These are phyloP conservation scores for Cocos nucifera DNA, from an alignment of 176 grass and related monocot genomes.

Conservation along the genomic window DNA sequence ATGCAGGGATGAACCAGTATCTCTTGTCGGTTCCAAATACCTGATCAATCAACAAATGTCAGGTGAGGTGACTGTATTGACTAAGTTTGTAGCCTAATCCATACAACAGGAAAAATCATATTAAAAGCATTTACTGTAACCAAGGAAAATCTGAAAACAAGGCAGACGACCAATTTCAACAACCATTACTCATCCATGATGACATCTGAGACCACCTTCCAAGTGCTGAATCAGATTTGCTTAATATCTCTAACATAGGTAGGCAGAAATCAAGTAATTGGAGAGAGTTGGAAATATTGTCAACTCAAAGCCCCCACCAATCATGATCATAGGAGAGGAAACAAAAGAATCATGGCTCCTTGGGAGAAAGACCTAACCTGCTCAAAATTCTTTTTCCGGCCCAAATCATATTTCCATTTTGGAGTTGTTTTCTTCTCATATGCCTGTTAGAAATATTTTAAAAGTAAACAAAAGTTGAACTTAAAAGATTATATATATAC, in stretches of 20 bases:
- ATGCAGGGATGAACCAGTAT: slow-evolving; percentile 86
- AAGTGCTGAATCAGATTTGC: no score
- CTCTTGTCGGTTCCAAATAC: slow-evolving; percentile 49
- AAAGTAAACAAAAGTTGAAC: neutral
- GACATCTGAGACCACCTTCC: no score
- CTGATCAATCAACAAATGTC: neutral
- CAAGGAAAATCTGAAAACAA: no score
- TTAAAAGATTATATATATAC: no score
- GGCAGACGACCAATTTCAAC: no score
- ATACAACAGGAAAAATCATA: neutral
- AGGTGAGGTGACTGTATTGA: no score
- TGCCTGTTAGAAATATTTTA: slow-evolving; percentile 28
- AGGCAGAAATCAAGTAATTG: neutral
- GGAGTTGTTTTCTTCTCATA: slow-evolving; percentile 93
- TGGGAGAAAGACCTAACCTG: slow-evolving; percentile 41
- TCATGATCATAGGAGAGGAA: neutral
- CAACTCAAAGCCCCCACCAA: no score
- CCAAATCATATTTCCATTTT: slow-evolving; percentile 88
- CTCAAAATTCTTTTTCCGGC: slow-evolving; percentile 80
- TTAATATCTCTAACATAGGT: neutral
- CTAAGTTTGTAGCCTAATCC: no score
- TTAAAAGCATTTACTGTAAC: slow-evolving; percentile 34
- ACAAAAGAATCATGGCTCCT: neutral
- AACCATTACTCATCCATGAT: no score
- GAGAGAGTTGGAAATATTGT: neutral